phyloP scores from a whole-genome alignment of 768 basidiomycete species.

The Tricholoma bakamatsutake region DNA sequence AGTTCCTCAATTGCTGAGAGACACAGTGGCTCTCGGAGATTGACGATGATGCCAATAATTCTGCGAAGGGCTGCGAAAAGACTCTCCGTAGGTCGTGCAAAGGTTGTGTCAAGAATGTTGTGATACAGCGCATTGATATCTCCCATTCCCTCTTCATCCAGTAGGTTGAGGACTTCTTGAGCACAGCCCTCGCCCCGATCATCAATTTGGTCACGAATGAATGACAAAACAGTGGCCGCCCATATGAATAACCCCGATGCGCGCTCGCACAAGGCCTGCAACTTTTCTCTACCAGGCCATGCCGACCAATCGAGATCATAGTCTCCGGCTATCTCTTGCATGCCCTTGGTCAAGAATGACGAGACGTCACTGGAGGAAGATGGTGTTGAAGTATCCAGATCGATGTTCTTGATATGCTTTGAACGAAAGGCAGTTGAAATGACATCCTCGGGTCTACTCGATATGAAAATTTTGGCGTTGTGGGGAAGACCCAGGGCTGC shows the following conservation, averaged over 20 bases:
- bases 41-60: neutral
- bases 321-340: constrained; percentile 2
- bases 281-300: constrained; percentile 10
- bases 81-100: neutral
- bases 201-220: constrained; percentile 9
- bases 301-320: constrained; percentile 4
- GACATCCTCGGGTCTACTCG: constrained; percentile 16
- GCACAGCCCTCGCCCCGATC: constrained; percentile 9
- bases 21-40: neutral
- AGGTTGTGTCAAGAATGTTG: constrained; percentile 6
- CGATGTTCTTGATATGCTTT: constrained; percentile 9
- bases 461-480: constrained; percentile 15
- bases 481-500: constrained; percentile 1
- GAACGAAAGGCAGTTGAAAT: constrained; percentile 12
- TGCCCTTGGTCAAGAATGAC: constrained; percentile 3
- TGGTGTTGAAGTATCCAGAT: constrained; percentile 11
- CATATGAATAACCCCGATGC: constrained; percentile 15
- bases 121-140: no score
- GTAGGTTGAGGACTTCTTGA: constrained; percentile 4
- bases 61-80: neutral
- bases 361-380: constrained; percentile 14
- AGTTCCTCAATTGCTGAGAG: neutral
- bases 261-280: constrained; percentile 1
- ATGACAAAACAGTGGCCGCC: constrained; percentile 10
- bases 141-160: constrained; percentile 5